Percentiles rank a stretch among this genome's conserved stretches.
Evolutionary conservation across 768 basidiomycete species (phyloP).

Genomic region (Fibroporia radiculosa): DNA sequence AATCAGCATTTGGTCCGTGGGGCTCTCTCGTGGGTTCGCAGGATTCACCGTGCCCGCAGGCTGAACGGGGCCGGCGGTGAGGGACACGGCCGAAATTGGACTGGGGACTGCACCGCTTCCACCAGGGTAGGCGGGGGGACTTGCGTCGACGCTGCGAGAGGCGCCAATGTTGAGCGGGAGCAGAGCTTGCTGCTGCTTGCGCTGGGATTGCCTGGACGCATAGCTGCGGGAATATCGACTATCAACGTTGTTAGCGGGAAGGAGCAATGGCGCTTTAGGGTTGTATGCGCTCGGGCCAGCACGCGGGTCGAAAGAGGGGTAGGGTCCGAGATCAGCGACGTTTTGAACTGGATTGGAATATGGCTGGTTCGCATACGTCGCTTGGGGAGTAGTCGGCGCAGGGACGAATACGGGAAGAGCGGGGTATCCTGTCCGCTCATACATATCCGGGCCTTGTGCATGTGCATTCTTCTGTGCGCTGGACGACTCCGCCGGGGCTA

Average conservation of each 20-base stretch:
- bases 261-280: neutral
- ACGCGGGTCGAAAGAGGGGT: constrained; percentile 1
- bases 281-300: neutral
- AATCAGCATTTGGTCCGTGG: constrained; percentile 1
- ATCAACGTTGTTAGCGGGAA: neutral
- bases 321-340: neutral
- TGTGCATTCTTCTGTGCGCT: constrained; percentile 1
- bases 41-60: constrained; percentile 6
- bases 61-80: constrained; percentile 11
- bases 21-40: constrained; percentile 4
- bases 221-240: neutral
- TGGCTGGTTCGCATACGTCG: neutral
- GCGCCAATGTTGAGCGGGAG: constrained; percentile 1
- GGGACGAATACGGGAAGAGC: constrained; percentile 4
- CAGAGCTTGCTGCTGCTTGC: neutral
- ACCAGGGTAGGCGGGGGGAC: constrained; percentile 3
- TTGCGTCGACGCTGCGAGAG: neutral
- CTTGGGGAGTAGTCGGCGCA: neutral
- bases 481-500: neutral
- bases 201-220: neutral
- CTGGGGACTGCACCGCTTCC: constrained; percentile 1
- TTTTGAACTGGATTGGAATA: neutral
- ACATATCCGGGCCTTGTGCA: constrained; percentile 8
- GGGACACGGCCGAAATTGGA: constrained; percentile 10
- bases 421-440: constrained; percentile 8